These are phyloP conservation scores for Protomyces arabidopsidicola DNA, from an alignment of 1,139 yeast species.

Conservation along the genomic window DNA sequence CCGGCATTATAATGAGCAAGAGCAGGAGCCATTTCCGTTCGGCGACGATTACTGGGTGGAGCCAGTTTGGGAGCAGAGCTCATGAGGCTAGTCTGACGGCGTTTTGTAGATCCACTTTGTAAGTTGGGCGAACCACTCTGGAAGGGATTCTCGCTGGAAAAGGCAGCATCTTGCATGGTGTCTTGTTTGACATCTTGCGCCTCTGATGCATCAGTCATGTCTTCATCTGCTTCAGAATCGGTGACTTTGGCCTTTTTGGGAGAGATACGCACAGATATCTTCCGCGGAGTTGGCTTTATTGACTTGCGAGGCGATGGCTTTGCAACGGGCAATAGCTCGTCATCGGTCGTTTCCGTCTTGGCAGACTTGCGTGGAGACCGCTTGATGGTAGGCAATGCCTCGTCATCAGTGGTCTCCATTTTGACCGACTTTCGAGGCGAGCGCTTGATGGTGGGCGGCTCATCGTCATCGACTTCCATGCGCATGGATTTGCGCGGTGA, in stretches of 20 bases:
- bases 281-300: conserved; percentile 1
- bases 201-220: not conserved
- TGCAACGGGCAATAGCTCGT: not conserved
- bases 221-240: not conserved
- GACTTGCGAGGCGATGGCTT: conserved; percentile 2
- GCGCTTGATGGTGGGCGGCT: not conserved
- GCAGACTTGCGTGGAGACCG: conserved; percentile 2
- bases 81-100: conserved; percentile 14
- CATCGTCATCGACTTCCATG: not conserved
- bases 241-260: not conserved
- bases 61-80: conserved; percentile 11
- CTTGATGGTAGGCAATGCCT: not conserved
- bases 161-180: conserved; percentile 2
- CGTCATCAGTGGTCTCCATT: not conserved
- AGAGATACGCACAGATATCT: not conserved
- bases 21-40: conserved; percentile 1
- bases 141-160: conserved; percentile 25
- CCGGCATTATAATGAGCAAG: not conserved
- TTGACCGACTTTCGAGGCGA: conserved; percentile 1
- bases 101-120: not conserved
- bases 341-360: not conserved
- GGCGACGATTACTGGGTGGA: conserved; percentile 7
- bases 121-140: conserved; percentile 21
- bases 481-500: not conserved
- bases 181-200: not conserved